phyloP scores from a whole-genome alignment of 1,284 basidiomycete species.

The Cryptococcus sp. region DNA sequence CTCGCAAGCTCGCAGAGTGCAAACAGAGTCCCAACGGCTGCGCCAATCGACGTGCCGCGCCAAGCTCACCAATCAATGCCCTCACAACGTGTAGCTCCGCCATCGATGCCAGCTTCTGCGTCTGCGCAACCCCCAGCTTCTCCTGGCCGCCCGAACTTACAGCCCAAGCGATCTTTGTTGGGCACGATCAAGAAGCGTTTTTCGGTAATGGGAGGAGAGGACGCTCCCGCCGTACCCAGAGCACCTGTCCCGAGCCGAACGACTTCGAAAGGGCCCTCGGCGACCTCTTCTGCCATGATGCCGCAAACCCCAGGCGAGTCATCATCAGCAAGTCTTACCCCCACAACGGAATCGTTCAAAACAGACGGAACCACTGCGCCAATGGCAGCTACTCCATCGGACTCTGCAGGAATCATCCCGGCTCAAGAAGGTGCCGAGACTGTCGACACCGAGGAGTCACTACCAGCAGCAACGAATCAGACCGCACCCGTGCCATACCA shows the following conservation, averaged over 20 bases:
- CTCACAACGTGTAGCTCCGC: background rate
- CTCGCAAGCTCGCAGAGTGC: conserved; percentile 7
- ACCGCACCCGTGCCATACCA: no score
- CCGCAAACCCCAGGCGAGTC: no score
- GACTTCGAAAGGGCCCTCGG: no score
- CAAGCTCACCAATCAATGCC: conserved; percentile 11
- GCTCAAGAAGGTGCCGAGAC: no score
- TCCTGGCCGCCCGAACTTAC: background rate
- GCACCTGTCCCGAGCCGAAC: background rate
- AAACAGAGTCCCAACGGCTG: conserved; percentile 9
- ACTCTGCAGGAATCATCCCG: no score
- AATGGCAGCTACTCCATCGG: no score
- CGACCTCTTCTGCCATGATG: no score
- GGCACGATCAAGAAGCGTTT: conserved; percentile 31
- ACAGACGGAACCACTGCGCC: no score
- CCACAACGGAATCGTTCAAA: no score
- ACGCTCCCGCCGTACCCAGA: conserved; percentile 3
- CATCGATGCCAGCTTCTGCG: conserved; percentile 1
- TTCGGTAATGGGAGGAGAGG: conserved; percentile 17
- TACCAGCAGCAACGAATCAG: no score
- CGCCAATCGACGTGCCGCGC: conserved; percentile 2
- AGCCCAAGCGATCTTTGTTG: conserved; percentile 24
- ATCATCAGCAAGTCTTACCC: no score
- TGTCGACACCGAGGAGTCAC: no score
- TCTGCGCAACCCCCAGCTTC: background rate